Base-by-base conservation (phyloP, 768 basidiomycete genomes). In the Hericium rajendrae region DNA sequence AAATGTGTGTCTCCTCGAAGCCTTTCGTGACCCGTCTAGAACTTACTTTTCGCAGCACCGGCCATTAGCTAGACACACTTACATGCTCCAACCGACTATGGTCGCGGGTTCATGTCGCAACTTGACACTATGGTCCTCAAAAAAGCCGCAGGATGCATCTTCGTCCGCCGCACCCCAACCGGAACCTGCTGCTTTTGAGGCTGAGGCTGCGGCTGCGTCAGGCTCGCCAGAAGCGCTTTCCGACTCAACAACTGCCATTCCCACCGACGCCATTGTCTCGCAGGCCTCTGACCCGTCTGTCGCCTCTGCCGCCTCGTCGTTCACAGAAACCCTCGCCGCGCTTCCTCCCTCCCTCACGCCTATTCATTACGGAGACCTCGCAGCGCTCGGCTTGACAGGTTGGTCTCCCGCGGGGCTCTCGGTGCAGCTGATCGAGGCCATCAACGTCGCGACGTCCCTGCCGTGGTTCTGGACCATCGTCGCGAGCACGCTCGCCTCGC, bases 381-480 rank as follows among this genome's bases (percentile, higher is more conserved):
- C 83, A 15, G 78, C 81, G 4, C 75, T 89, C 40, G 89, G 86
- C 2, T 71, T 91, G 2, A 71, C 76, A 15, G 67, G 74, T 16
- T 88, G 82, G 80, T 73, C 78, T 50, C 89, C 88, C 2, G 78
- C 82, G 0, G 88, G 86, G 0, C 61, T 86, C 38, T 72, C 83
- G 18, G 76, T 79, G 46, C 82, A 79, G 78, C 72, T 80, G 16
- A 73, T 88, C 51, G 89, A 92, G 68, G 60, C 82, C 51, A 68
- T 90, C 54, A 82, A 91, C 60, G 83, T 91, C 53, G 70, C 75
- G 51, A 81, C 82, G 0, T 85, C 83, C 39, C 70, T 92, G 58
- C 85, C 87, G 0, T 94, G 92, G 91, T 88, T 88, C 73, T 82
- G 84, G 76, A 86, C 90, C 51, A 88, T 94, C 70, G 70, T 91